Evolutionary conservation across 768 basidiomycete species (phyloP).

Genomic region (Amyloporia xantha): DNA sequence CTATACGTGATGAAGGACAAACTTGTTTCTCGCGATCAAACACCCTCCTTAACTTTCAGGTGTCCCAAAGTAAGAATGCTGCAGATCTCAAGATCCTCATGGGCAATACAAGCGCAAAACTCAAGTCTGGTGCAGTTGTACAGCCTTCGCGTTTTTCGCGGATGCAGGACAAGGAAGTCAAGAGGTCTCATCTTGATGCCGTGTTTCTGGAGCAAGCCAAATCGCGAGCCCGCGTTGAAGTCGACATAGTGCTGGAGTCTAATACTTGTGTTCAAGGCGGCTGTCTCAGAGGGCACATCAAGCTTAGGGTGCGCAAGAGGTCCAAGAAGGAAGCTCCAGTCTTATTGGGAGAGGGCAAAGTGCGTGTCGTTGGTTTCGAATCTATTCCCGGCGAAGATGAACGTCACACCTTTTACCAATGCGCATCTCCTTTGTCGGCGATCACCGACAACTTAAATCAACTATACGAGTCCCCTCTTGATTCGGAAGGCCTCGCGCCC

Average conservation of each 20-base stretch:
- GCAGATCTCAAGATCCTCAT: constrained; percentile 57
- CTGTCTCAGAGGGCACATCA: constrained; percentile 60
- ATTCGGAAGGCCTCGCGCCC: constrained; percentile 55
- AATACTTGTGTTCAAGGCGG: constrained; percentile 78
- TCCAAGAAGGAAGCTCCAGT: constrained; percentile 52
- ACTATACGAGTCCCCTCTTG: constrained; percentile 38
- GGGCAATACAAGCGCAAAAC: constrained; percentile 50
- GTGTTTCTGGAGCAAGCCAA: constrained; percentile 67
- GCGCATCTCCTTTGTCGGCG: constrained; percentile 46
- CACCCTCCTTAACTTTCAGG: constrained; percentile 49
- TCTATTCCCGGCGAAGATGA: constrained; percentile 47
- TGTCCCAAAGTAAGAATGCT: constrained; percentile 40
- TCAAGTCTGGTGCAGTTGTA: constrained; percentile 48
- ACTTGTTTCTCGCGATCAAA: constrained; percentile 29
- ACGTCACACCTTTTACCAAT: constrained; percentile 81
- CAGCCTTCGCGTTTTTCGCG: constrained; percentile 16
- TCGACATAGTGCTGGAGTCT: constrained; percentile 75
- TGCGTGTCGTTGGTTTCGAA: constrained; percentile 84
- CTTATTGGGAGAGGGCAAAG: constrained; percentile 65
- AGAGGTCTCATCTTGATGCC: constrained; percentile 12
- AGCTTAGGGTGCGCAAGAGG: constrained; percentile 53
- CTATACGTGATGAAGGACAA: too few species aligned
- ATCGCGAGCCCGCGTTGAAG: constrained; percentile 65
- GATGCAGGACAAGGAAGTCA: constrained; percentile 1
- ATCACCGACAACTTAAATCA: constrained; percentile 39